Percentiles rank a stretch among this genome's conserved stretches.
phyloP scores from a whole-genome alignment of 805 yeast genomes.

The Vanderwaltozyma polyspora region DNA sequence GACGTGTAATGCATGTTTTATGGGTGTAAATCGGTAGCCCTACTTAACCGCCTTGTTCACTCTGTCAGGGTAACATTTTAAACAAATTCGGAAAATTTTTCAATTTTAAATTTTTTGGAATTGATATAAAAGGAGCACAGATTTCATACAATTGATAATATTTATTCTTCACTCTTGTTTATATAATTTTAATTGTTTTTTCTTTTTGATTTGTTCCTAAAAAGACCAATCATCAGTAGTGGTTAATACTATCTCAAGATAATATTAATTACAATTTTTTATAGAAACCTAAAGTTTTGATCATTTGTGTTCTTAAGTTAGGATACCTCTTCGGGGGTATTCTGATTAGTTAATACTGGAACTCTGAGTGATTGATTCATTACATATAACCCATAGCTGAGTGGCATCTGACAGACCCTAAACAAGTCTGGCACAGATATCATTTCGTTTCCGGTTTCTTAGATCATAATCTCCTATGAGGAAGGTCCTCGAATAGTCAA shows the following conservation, averaged over 20 bases:
- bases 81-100: not conserved
- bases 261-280: slow-evolving; percentile 28
- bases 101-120: not conserved
- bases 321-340: slow-evolving; percentile 2
- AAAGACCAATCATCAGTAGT: slow-evolving; percentile 31
- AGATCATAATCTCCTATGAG: slow-evolving; percentile 26
- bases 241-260: slow-evolving; percentile 34
- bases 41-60: too few species aligned
- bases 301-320: slow-evolving; percentile 19
- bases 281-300: slow-evolving; percentile 29
- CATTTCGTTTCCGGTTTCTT: slow-evolving; percentile 35
- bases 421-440: slow-evolving; percentile 28
- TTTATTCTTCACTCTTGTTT: too few species aligned
- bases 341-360: slow-evolving; percentile 28
- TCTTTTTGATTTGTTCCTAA: slow-evolving; percentile 9
- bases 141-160: too few species aligned
- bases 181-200: slow-evolving; percentile 1
- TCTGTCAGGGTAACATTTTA: not conserved
- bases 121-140: too few species aligned
- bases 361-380: slow-evolving; percentile 19
- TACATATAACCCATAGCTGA: slow-evolving; percentile 30
- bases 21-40: too few species aligned
- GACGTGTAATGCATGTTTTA: too few species aligned
- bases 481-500: slow-evolving; percentile 9
- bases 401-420: slow-evolving; percentile 28